Percentiles rank a stretch among this genome's conserved stretches.
These are phyloP conservation scores for Periconia macrospinosa DNA, from an alignment of 2,329 filamentous ascomycete genomes.

Conservation along the genomic window DNA sequence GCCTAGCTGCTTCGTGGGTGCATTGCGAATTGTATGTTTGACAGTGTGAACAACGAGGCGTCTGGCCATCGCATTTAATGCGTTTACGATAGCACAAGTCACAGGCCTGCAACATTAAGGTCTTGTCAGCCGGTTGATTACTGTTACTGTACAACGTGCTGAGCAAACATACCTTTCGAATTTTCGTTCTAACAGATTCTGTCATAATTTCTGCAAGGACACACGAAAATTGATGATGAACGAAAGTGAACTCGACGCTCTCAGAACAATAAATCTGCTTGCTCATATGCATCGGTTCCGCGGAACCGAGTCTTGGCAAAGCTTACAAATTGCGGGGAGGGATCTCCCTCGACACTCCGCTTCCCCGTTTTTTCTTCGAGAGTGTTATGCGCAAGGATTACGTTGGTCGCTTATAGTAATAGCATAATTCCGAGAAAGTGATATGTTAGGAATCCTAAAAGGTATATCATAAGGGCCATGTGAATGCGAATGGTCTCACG, in stretches of 20 bases:
- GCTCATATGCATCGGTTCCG: neutral
- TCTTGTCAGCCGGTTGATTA: neutral
- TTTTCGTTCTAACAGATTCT: too few relatives aligned
- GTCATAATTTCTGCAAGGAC: too few relatives aligned
- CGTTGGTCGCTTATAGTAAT: neutral
- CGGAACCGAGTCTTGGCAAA: slow-evolving; percentile 4
- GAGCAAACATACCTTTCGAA: too few relatives aligned
- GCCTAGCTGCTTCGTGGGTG: neutral
- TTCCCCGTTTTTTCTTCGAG: too few relatives aligned
- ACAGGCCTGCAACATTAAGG: neutral
- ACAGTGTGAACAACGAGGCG: neutral
- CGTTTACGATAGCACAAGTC: slow-evolving; percentile 1
- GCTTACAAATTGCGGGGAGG: neutral
- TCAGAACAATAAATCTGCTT: neutral
- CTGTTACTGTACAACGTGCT: too few relatives aligned
- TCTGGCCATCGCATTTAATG: neutral
- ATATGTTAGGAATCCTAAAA: too few relatives aligned
- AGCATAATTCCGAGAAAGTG: neutral
- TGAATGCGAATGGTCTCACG: too few relatives aligned
- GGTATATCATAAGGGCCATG: too few relatives aligned
- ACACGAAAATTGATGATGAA: too few relatives aligned
- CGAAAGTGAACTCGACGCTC: too few relatives aligned
- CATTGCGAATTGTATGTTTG: neutral
- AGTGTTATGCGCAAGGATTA: too few relatives aligned
- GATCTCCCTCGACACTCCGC: neutral